phyloP scores from a whole-genome alignment of 2,329 filamentous ascomycete genomes.

The Tolypocladium amazonense region DNA sequence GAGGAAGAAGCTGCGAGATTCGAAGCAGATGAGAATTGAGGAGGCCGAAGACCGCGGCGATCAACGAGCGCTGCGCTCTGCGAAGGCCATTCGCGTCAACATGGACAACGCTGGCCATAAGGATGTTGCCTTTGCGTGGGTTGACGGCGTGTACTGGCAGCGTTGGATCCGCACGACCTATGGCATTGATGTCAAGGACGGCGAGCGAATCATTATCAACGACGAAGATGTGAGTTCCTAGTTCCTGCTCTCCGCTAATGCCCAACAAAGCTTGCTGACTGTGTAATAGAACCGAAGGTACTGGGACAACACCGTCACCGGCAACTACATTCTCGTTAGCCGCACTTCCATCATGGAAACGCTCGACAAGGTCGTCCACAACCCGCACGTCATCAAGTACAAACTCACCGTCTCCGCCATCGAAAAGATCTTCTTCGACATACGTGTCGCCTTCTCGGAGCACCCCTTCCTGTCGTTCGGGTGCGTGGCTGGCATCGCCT shows the following conservation, averaged over 20 bases:
- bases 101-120: conserved; percentile 82
- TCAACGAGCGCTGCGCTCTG: conserved; percentile 71
- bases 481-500: conserved; percentile 44
- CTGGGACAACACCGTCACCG: conserved; percentile 86
- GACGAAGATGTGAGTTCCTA: conserved; percentile 78
- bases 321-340: conserved; percentile 80
- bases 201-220: conserved; percentile 90
- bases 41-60: conserved; percentile 92
- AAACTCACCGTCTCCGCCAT: conserved; percentile 69
- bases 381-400: conserved; percentile 59
- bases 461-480: conserved; percentile 49
- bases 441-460: conserved; percentile 45
- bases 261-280: background rate
- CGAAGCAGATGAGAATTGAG: conserved; percentile 91
- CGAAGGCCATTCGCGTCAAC: conserved; percentile 84
- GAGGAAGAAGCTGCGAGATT: conserved; percentile 82
- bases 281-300: conserved; percentile 68
- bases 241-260: too few species aligned
- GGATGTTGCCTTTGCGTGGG: conserved; percentile 92
- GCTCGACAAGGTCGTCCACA: conserved; percentile 57
- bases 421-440: conserved; percentile 60
- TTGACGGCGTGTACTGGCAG: conserved; percentile 95
- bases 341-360: conserved; percentile 88
- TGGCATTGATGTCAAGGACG: conserved; percentile 76
- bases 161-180: conserved; percentile 94